Base-by-base conservation (phyloP, 768 basidiomycete species). In the Mycena rosella region DNA sequence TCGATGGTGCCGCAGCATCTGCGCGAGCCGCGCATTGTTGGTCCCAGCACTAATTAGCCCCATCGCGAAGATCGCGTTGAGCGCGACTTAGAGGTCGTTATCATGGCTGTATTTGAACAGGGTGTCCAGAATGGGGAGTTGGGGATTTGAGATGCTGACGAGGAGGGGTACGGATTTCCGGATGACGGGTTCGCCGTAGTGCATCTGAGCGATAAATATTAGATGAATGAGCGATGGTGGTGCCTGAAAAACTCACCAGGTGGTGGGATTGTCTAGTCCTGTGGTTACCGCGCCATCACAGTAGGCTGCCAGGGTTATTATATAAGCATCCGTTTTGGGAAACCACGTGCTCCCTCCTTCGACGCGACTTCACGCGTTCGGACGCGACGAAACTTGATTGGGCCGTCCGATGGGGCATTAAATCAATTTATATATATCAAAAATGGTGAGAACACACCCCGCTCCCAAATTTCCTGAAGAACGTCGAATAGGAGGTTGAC, bases 81-180 rank as follows among this genome's bases (percentile, higher is more conserved):
- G 87, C 0, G 97, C 98, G 13, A 99, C 98, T 47, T 89, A 86
- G n/a, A 99, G 89, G 80, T 99, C 98, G 74, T 94, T 96, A 83
- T 99, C 97, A 83, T 99, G 98, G 67, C 95, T 97, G 82, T 99
- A 99, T 79, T 97, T 97, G 8, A 97, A 99, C 15, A 99, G 89
- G 0, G 96, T 98, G 78, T 99, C 98, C 70, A 99, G 90, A 69
- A 99, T 92, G 42, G 92, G 87, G 6, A 99, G 86, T 80, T 95
- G 94, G 15, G 98, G 98, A 79, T 99, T 99, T 42, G 98, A 99
- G 36, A 96, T 89, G 78, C 92, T 96, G 78, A 98, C 88, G 63
- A 99, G 89, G 20, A 99, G 90, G 22, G 98, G 98, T 27, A 99
- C 91, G 3, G 93, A 85, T 85, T 94, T 95, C 34, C 98, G 92